phyloP scores from a whole-genome alignment of 176 grass and related monocot species.

The Eleusine indica region DNA sequence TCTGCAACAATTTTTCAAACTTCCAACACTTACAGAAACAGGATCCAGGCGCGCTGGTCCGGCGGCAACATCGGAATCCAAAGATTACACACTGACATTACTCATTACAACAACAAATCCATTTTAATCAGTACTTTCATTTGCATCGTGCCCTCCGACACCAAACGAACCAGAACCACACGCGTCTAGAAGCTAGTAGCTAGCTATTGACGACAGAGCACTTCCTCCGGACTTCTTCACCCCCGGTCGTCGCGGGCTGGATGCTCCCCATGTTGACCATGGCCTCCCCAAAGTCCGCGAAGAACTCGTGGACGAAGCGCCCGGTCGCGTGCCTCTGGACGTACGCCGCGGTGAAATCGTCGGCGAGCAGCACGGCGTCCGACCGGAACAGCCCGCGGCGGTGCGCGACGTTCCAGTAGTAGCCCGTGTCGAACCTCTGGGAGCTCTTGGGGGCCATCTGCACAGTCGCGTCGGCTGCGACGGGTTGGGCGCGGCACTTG shows the following conservation, averaged over 20 bases:
- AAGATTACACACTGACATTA: no score
- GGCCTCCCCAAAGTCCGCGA: neutral
- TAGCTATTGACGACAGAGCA: neutral
- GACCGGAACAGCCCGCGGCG: neutral
- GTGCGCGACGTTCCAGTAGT: neutral
- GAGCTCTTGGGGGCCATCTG: neutral
- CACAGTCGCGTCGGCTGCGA: neutral
- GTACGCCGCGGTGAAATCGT: neutral
- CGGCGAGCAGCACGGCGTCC: neutral
- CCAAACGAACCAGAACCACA: no score
- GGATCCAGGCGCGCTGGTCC: no score
- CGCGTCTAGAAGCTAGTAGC: no score
- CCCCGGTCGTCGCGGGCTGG: neutral
- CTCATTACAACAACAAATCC: no score
- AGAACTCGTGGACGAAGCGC: neutral
- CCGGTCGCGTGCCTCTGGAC: neutral
- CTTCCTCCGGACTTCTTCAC: neutral
- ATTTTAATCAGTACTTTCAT: no score
- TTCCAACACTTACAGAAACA: no score
- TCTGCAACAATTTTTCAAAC: no score
- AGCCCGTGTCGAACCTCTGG: neutral
- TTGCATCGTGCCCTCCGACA: no score
- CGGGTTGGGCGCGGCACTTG: neutral
- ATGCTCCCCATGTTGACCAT: slow-evolving; percentile 9
- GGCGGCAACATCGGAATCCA: no score